Conservation (phyloP, 345 rosid genomes). For the Citrus unshiu region DNA sequence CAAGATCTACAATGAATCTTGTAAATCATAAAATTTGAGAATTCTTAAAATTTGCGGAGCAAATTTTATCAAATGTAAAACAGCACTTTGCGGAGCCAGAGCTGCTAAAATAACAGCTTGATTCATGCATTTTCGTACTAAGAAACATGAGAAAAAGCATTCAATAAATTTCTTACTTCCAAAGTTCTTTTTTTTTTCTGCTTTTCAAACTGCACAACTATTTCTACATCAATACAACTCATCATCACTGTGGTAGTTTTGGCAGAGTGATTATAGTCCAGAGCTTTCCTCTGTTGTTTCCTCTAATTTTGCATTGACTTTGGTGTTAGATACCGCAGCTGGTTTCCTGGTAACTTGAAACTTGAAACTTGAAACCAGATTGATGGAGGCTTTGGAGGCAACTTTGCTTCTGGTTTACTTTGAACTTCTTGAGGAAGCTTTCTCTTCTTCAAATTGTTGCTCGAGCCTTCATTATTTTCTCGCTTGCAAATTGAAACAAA, state of each 20-base stretch:
- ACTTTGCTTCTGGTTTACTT: conserved; percentile 38
- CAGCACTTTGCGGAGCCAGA: too few species aligned
- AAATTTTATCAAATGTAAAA: too few species aligned
- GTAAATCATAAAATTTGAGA: too few species aligned
- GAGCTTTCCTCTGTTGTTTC: conserved; percentile 27
- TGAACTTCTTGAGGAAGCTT: conserved; percentile 41
- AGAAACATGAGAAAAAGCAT: too few species aligned
- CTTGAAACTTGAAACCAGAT: conserved; percentile 42
- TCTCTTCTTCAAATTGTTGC: conserved; percentile 34
- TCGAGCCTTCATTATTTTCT: conserved; percentile 14
- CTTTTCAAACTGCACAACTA: too few species aligned
- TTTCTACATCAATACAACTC: background rate
- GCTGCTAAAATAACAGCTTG: too few species aligned
- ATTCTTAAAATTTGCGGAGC: too few species aligned
- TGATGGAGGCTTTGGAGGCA: conserved; percentile 22
- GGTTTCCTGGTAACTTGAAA: conserved; percentile 57
- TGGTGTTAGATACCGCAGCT: conserved; percentile 15
- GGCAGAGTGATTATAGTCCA: conserved; percentile 53
- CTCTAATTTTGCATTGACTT: conserved; percentile 21
- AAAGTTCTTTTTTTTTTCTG: too few species aligned
- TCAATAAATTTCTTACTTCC: too few species aligned
- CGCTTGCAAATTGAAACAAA: conserved; percentile 15
- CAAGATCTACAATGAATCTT: too few species aligned
- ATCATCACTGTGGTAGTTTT: conserved; percentile 63
- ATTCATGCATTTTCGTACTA: too few species aligned